Evolutionary conservation across 208 protist genomes (phyloP), one percentile per base, ranked within the genome.

Genomic region (Naegleria lovaniensis): DNA sequence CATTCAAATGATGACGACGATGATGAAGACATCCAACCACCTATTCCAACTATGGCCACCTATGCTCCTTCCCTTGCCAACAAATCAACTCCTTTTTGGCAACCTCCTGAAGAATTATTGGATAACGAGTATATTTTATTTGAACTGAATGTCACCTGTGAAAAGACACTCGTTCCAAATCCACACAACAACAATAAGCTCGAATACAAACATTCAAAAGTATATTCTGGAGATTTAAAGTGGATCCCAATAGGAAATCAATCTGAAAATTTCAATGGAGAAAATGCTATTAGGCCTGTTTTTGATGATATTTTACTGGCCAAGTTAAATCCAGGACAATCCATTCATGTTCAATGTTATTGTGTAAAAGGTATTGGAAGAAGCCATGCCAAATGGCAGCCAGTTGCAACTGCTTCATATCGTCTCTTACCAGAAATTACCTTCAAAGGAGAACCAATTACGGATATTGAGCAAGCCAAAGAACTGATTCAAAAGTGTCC

Each of bases 321-420:
- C 25, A 99, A 99, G 92, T 92, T 99, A 55, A 96, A 97, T n/a
- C 98, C 98, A 4, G 87, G 93, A 0, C 98, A 99, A 94, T 93
- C 94, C 5, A 93, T 99, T 40, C 97, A 99, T 92, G 92, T 98
- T 48, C 95, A 95, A 79, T 95, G 93, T 38, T 96, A 97, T 86
- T 97, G 96, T n/a, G 94, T 98, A 22, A 99, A 99, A 92, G 98
- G 98, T 29, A 96, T 99, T 88, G 99, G 98, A 83, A 95, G 95
- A 75, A 95, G 96, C 33, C 99, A 99, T 94, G 96, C 98, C 75
- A 99, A 99, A 95, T 99, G 98, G 97, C 96, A 95, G 19, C 98
- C 99, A 0, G 98, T 99, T 43, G 96, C 97, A 16, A 97, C 97
- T 16, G 99, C 98, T 85, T 97, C 96, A 84, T 99, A 99, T 94